Conservation (phyloP, 208 protist species). For the Crithidia acanthocephali region DNA sequence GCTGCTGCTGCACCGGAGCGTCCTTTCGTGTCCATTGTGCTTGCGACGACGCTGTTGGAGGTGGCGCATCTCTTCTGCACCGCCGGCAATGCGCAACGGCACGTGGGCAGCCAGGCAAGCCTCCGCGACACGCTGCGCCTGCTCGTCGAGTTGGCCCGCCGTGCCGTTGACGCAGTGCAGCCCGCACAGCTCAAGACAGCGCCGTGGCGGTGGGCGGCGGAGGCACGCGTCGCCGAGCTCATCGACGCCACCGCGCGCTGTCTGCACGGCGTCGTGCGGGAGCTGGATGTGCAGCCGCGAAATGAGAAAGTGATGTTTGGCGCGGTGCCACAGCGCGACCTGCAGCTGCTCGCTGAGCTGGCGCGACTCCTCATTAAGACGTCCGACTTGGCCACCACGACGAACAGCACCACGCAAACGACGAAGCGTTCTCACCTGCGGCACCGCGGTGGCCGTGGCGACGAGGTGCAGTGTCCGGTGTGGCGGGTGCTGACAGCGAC, state of each 20-base stretch:
- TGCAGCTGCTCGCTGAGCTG: constrained; percentile 26
- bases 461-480: constrained; percentile 9
- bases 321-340: constrained; percentile 18
- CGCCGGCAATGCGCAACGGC: background rate
- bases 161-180: constrained; percentile 24
- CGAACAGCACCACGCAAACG: background rate
- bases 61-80: constrained; percentile 30
- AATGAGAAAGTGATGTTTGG: constrained; percentile 36
- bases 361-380: constrained; percentile 15
- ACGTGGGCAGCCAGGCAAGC: background rate
- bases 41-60: constrained; percentile 28
- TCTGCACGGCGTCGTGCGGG: constrained; percentile 15
- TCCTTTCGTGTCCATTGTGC: constrained; percentile 16
- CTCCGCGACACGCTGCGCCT: constrained; percentile 27
- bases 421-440: background rate
- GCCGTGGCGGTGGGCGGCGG: constrained; percentile 28
- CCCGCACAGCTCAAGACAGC: background rate
- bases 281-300: constrained; percentile 17
- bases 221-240: constrained; percentile 14
- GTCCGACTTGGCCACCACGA: constrained; percentile 17
- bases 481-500: constrained; percentile 19
- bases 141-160: constrained; percentile 31
- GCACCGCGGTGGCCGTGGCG: background rate
- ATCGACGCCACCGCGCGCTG: constrained; percentile 8
- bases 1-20: constrained; percentile 22